Evolutionary conservation across 768 basidiomycete species (phyloP).

Genomic region (Xerocomellus intermedius): DNA sequence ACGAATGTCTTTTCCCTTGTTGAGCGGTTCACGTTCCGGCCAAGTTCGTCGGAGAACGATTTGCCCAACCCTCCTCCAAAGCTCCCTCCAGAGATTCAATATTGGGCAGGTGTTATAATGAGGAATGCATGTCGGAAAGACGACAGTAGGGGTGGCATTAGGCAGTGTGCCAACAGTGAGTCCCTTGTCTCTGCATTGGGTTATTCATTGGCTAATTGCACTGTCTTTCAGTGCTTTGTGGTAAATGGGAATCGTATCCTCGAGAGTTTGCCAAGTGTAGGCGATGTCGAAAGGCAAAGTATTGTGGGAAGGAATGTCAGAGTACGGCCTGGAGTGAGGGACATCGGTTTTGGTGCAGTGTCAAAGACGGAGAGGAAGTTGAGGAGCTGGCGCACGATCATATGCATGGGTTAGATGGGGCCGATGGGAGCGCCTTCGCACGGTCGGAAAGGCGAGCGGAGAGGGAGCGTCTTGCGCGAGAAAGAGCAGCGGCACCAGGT

Average conservation of each 20-base stretch:
- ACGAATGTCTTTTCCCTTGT: conserved; percentile 96
- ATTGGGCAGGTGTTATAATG: conserved; percentile 99
- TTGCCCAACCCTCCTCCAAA: conserved; percentile 66
- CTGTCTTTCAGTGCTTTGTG: conserved; percentile 73
- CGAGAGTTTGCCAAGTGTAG: conserved; percentile 97
- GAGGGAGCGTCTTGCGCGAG: conserved; percentile 34
- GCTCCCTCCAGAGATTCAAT: conserved; percentile 88
- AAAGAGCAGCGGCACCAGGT: conserved; percentile 19
- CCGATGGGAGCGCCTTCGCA: conserved; percentile 14
- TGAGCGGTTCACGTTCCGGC: conserved; percentile 94
- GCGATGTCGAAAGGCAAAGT: conserved; percentile 95
- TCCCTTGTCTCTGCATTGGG: conserved; percentile 13
- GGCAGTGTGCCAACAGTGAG: conserved; percentile 96
- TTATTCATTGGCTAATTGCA: neutral
- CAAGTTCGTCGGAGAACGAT: conserved; percentile 76
- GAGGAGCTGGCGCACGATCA: conserved; percentile 33
- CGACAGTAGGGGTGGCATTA: conserved; percentile 85
- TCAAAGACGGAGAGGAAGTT: conserved; percentile 51
- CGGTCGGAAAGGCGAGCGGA: conserved; percentile 38
- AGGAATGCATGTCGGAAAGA: conserved; percentile 98
- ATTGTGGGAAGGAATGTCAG: conserved; percentile 97
- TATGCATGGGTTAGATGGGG: conserved; percentile 7
- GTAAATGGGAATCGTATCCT: conserved; percentile 89
- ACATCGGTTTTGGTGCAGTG: conserved; percentile 92
- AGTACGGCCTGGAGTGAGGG: conserved; percentile 96